phyloP scores from a whole-genome alignment of 2,329 filamentous ascomycete species.

The Graphilbum sp. region DNA sequence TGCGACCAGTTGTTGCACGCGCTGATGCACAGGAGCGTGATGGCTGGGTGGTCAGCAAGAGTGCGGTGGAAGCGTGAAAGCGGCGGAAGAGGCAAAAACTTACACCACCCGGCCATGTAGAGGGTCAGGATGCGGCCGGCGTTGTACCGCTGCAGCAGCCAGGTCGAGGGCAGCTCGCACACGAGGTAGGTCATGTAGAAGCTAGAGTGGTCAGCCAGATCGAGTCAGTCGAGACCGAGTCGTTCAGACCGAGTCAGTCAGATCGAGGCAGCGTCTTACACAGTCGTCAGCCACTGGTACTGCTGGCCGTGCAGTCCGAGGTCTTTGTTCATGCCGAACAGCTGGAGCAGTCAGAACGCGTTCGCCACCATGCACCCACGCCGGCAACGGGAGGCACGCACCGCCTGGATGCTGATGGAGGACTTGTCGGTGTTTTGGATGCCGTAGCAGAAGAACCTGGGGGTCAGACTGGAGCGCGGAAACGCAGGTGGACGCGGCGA shows the following conservation, averaged over 20 bases:
- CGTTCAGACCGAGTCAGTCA: too few species aligned
- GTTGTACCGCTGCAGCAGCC: slow-evolving; percentile 14
- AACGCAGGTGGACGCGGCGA: too few species aligned
- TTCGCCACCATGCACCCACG: too few species aligned
- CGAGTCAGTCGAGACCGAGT: too few species aligned
- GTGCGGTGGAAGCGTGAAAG: background rate
- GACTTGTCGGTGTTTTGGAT: slow-evolving; percentile 32
- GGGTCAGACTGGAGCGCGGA: too few species aligned
- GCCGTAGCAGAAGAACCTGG: slow-evolving; percentile 22
- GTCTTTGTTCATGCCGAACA: slow-evolving; percentile 18
- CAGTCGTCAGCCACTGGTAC: slow-evolving; percentile 15
- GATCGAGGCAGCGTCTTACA: too few species aligned
- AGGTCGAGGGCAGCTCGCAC: slow-evolving; percentile 17
- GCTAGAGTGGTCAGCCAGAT: too few species aligned
- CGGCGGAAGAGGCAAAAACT: background rate
- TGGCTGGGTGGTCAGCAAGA: background rate
- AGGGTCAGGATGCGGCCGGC: slow-evolving; percentile 13
- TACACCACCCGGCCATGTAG: slow-evolving; percentile 15
- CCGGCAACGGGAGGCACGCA: slow-evolving; percentile 2
- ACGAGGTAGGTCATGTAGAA: slow-evolving; percentile 17
- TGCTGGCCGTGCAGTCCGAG: slow-evolving; percentile 12
- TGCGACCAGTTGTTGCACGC: slow-evolving; percentile 21
- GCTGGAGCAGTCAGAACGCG: background rate
- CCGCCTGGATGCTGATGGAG: slow-evolving; percentile 21
- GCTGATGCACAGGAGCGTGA: slow-evolving; percentile 19